Evolutionary conservation across 805 yeast species (phyloP).

Genomic region (Kregervanrija fluxuum): DNA sequence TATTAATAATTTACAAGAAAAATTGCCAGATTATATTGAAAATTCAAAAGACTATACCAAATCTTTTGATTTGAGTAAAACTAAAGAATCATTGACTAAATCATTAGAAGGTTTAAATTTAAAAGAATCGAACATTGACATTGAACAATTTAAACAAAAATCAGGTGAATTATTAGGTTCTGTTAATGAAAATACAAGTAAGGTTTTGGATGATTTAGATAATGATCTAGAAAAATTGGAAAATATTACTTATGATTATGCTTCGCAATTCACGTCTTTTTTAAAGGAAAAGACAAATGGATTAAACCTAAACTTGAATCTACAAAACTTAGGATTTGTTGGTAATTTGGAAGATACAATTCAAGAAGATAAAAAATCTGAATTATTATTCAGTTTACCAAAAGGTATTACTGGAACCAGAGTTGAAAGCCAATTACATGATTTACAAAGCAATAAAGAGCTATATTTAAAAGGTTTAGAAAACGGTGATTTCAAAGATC

Average conservation of each 20-base stretch:
- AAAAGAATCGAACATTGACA: constrained; percentile 14
- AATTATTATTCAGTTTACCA: constrained; percentile 38
- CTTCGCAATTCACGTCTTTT: constrained; percentile 50
- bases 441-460: constrained; percentile 43
- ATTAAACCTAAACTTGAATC: neutral
- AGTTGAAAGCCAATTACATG: constrained; percentile 56
- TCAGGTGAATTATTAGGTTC: constrained; percentile 20
- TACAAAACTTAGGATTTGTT: neutral
- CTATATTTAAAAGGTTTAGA: constrained; percentile 32
- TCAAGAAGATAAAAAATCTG: constrained; percentile 26
- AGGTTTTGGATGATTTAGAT: constrained; percentile 65
- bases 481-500: constrained; percentile 31
- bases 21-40: constrained; percentile 26
- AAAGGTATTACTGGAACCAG: constrained; percentile 40
- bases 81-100: constrained; percentile 9
- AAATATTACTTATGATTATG: constrained; percentile 54
- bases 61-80: constrained; percentile 3
- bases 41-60: constrained; percentile 20
- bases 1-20: constrained; percentile 26
- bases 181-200: constrained; percentile 43
- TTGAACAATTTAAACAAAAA: constrained; percentile 19
- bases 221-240: constrained; percentile 69
- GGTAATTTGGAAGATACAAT: constrained; percentile 8
- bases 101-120: constrained; percentile 11
- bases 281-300: constrained; percentile 25